Evolutionary conservation across 306 rosid species (phyloP).

Genomic region (Purshia tridentata): DNA sequence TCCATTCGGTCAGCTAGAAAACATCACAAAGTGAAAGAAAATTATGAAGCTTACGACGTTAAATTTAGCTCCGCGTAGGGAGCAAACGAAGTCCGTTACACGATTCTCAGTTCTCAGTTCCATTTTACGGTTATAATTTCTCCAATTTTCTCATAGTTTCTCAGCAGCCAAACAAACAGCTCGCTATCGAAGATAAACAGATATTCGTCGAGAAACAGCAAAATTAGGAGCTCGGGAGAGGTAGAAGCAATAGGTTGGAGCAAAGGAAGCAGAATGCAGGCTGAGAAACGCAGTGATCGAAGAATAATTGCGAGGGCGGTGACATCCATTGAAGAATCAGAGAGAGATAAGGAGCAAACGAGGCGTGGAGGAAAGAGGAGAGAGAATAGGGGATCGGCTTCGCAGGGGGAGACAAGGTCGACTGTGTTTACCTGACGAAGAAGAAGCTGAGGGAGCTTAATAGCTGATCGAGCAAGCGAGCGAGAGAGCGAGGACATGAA

Average conservation of each 20-base stretch:
- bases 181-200: background rate
- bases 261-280: conserved; percentile 17
- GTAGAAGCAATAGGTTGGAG: background rate
- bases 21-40: background rate
- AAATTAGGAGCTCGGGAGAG: conserved; percentile 7
- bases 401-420: background rate
- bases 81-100: conserved; percentile 10
- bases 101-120: conserved; percentile 20
- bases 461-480: background rate
- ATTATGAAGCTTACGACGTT: background rate
- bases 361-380: background rate
- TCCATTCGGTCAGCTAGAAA: background rate
- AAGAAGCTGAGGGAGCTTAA: background rate
- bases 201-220: background rate
- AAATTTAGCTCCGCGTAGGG: conserved; percentile 23
- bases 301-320: conserved; percentile 8
- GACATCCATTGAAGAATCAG: conserved; percentile 6
- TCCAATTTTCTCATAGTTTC: conserved; percentile 12
- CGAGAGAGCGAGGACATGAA: no score
- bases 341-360: background rate
- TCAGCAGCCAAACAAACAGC: conserved; percentile 32
- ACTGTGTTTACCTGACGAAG: background rate
- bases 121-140: background rate
- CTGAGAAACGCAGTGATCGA: background rate
- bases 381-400: conserved; percentile 20